Evolutionary conservation across 345 rosid species (phyloP).

Genomic region (Pelargonium nanum): DNA sequence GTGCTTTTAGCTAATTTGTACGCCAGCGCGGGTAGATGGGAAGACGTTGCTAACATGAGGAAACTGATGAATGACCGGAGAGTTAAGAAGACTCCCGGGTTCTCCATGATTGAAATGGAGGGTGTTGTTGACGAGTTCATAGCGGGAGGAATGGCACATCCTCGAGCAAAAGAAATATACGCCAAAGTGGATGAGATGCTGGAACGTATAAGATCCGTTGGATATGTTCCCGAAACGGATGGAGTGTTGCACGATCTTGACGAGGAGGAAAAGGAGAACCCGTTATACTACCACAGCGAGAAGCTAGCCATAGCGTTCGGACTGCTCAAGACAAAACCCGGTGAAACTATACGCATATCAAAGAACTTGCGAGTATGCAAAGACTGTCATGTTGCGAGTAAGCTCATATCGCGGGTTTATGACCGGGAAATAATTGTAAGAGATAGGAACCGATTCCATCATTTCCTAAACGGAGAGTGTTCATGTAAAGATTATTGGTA

Average conservation of each 20-base stretch:
- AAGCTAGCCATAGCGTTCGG: constrained; percentile 41
- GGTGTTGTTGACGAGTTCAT: constrained; percentile 24
- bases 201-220: constrained; percentile 17
- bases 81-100: constrained; percentile 29
- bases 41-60: constrained; percentile 27
- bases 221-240: constrained; percentile 20
- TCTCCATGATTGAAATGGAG: constrained; percentile 24
- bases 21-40: constrained; percentile 30
- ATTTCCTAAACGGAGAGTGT: constrained; percentile 23
- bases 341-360: constrained; percentile 21
- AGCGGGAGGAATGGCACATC: constrained; percentile 27
- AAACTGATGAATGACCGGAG: constrained; percentile 33
- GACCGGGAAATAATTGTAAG: constrained; percentile 24
- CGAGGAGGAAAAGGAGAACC: constrained; percentile 22
- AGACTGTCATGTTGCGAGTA: constrained; percentile 31
- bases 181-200: constrained; percentile 27
- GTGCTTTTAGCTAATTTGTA: constrained; percentile 31
- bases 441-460: constrained; percentile 27
- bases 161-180: constrained; percentile 20
- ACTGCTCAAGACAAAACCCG: constrained; percentile 17
- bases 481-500: constrained; percentile 35
- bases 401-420: constrained; percentile 27
- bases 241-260: constrained; percentile 21
- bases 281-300: constrained; percentile 25
- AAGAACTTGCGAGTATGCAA: constrained; percentile 24